Evolutionary conservation across 2,329 filamentous ascomycete species (phyloP), one percentile per base, ranked within the genome.

Genomic region (Apiospora koreana): DNA sequence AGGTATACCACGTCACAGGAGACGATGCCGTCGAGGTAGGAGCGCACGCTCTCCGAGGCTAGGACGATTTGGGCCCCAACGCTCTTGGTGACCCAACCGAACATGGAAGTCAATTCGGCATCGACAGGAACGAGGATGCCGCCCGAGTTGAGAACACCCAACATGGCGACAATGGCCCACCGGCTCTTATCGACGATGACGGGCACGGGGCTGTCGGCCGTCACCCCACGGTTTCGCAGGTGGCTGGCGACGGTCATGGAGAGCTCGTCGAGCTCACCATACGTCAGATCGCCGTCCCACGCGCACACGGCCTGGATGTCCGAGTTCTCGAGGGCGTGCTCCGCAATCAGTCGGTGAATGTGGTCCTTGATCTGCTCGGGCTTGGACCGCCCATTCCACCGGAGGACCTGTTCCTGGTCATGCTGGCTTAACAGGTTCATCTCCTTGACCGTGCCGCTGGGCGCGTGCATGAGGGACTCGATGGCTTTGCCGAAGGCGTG

Each of bases 121-220:
- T 88, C 86, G 38, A 88, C 79, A 0, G 86, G 83, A 0, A 86
- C 84, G 50, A 88, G 83, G n/a, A 82, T 82, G 1, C 83, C 86
- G 16, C 86, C 86, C 4, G 86, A 84, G 79, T 93, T 92, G 58
- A 94, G 81, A 1, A 91, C 85, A 0, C 92, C 91, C 25, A 95
- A 83, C 71, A 95, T 91, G 8, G 90, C 86, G 48, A 94, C 82
- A 65, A 94, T 91, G 0, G 93, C 85, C 77, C 92, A 87, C 18
- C 89, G 81, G 25, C 88, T 92, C 80, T 93, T 94, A 58, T 93
- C 89, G 75, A 94, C 85, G 23, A 91, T 87, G 7, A 94, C 84
- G 6, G 89, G 90, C 1, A 94, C 86, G 4, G 92, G 82, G 68
- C 75, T 76, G 28, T 75, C 75, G 10, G 75, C 75, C 50, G 76